A percentile compares a stretch with the other conserved stretches of the same genome.
Evolutionary conservation across 2,329 filamentous ascomycete species (phyloP).

Genomic region (Hypocrella siamensis): DNA sequence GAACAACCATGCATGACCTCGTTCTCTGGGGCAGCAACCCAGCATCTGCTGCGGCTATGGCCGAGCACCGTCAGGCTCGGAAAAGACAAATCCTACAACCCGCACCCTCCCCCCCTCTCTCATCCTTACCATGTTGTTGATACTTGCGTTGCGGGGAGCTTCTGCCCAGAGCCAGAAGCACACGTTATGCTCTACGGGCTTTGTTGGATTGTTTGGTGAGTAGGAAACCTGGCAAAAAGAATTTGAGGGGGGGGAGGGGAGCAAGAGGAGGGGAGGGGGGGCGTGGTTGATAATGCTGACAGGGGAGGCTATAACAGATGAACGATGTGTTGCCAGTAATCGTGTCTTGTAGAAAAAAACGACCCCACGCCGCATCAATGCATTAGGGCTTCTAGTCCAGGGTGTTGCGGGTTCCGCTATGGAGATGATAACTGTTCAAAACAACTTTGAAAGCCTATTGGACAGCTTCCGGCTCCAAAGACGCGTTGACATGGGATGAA

Average conservation of each 20-base stretch:
- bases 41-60: constrained; percentile 3
- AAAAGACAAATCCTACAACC: no score
- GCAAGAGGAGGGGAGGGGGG: constrained; percentile 8
- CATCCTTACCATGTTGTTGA: not conserved
- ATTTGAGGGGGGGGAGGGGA: constrained; percentile 5
- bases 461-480: no score
- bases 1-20: constrained; percentile 1
- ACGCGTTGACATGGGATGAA: constrained; percentile 3
- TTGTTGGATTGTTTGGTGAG: constrained; percentile 4
- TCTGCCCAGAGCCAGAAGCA: constrained; percentile 1
- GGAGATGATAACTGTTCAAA: no score
- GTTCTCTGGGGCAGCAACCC: not conserved
- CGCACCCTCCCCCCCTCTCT: not conserved
- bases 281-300: constrained; percentile 13
- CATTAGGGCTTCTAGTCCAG: not conserved
- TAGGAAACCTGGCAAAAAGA: constrained; percentile 4
- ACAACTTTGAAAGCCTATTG: no score
- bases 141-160: constrained; percentile 1
- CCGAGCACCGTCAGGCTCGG: constrained; percentile 1
- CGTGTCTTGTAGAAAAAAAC: not conserved
- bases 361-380: not conserved
- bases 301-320: constrained; percentile 14
- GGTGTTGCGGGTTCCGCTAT: not conserved
- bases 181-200: constrained; percentile 9
- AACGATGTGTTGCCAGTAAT: constrained; percentile 1